Evolutionary conservation across 2,329 filamentous ascomycete species (phyloP), one percentile per base, ranked within the genome.

Genomic region (Diplocarpon mali): DNA sequence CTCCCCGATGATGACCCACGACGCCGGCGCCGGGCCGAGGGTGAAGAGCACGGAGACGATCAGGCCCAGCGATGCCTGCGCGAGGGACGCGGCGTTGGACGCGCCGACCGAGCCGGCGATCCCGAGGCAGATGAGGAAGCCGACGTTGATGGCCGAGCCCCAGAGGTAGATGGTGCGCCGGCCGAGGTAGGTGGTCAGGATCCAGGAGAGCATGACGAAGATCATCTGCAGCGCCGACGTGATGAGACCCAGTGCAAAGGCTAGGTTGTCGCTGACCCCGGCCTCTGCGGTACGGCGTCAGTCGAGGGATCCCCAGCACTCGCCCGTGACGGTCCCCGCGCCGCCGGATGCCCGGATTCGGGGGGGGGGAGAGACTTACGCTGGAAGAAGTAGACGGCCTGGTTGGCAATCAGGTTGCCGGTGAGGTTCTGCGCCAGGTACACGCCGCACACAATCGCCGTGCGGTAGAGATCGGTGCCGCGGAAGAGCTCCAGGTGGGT

Each of bases 1-100:
- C 62, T 83, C 78, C 53, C 73, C 76, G 38, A 83, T 82, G 53
- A 82, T 78, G 63, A 76, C 73, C 71, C 73, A 83, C 9, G 78
- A 80, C 34, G 74, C 73, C 38, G 78, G 78, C 2, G 75, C 78
- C 20, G 75, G 76, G 53, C 74, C 76, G 13, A 78, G 61, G 35
- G 71, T 73, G 65, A 80, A 84, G 28, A 80, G 62, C 45, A 83
- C 73, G 24, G 78, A 82, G 56, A 83, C 68, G 53, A 82, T 77
- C 42, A 83, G 65, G 51, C 78, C 78, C 17, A 83, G 65, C 7
- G 71, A 74, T 8, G 78, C 78, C 60, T 78, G 74, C 2, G 78
- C 77, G 28, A 71, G 63, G 40, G 60, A 68, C 36, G 73, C 36
- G 2, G 42, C 54, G 0, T 45, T 66, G 8, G 59, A 61, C 1